Conservation (phyloP, 805 yeast genomes). For the Yamadazyma akitaensis region DNA sequence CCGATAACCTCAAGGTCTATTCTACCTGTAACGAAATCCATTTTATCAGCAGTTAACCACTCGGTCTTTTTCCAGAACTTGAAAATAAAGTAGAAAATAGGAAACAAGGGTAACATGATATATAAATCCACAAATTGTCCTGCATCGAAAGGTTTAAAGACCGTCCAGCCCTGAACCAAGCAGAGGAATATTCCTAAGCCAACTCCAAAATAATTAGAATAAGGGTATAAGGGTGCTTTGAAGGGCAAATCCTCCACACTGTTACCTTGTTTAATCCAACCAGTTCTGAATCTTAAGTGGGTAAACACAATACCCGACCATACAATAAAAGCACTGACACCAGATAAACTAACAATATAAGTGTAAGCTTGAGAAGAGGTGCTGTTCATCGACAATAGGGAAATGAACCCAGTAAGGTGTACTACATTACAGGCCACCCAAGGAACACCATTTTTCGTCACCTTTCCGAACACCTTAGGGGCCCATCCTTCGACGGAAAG, state of each 20-base stretch:
- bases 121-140: conserved; percentile 20
- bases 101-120: conserved; percentile 18
- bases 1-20: conserved; percentile 6
- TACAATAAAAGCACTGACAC: conserved; percentile 20
- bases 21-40: conserved; percentile 46
- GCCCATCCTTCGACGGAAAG: conserved; percentile 37
- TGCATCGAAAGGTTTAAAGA: conserved; percentile 19
- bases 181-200: conserved; percentile 16
- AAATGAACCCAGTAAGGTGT: conserved; percentile 18
- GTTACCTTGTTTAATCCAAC: conserved; percentile 19
- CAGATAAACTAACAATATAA: conserved; percentile 19
- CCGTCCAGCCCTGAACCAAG: conserved; percentile 23
- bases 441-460: conserved; percentile 33
- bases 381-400: conserved; percentile 17
- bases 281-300: conserved; percentile 19
- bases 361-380: conserved; percentile 17
- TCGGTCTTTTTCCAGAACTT: conserved; percentile 33
- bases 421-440: conserved; percentile 21
- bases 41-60: conserved; percentile 36
- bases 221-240: conserved; percentile 18
- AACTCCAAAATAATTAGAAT: conserved; percentile 14
- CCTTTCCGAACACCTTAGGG: conserved; percentile 30
- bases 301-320: conserved; percentile 21
- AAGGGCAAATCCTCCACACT: conserved; percentile 14
- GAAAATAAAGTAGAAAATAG: conserved; percentile 30